Base-by-base conservation (phyloP, 352 stramenopile genomes). In the Phytopythium sindhum region DNA sequence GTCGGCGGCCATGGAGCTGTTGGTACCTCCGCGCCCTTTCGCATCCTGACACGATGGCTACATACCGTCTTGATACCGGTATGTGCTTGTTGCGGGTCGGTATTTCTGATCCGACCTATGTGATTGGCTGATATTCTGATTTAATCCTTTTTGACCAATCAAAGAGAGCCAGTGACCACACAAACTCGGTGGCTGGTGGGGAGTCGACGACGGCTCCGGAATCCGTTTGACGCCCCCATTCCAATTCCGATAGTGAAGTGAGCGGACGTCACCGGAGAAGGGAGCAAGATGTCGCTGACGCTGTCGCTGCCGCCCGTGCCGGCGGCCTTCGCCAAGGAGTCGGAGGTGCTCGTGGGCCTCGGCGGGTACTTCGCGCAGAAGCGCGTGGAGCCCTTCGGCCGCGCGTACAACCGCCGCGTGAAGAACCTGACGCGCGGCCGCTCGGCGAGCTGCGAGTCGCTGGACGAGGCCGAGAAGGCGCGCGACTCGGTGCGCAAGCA, bases 311-410 rank as follows among this genome's bases (percentile, higher is more conserved):
- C 85, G 33, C 63, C 73, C 60, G 77, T 82, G 37, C 81, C 86
- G 6, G 59, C 69, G 60, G 70, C 37, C 53, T 80, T 85, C 64
- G 69, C 67, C n/a, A 70, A 78, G 45, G 80, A 90, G 67, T 72
- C 78, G 50, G 75, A 81, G 57, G 69, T 88, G 31, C 53, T 79
- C 24, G 51, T 85, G 12, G 80, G 79, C 31, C 75, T 92, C 19
- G 84, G 86, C 33, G 86, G 86, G 41, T 92, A 93, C 75, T 88
- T 88, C 28, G 62, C 78, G 42, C 80, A 84, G 54, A 94, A 94
- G 80, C 79, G 75, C 59, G 78, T 94, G 48, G 84, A 93, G 68
- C 71, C 81, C 21, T 82, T 80, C 41, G 86, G 86, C 28, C 86
- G 86, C 59, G 74, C 86, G 54, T 89, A 78, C 74, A 73, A 89